Conservation (phyloP, 148 eudicot species). For the Fagopyrum homotropicum region DNA sequence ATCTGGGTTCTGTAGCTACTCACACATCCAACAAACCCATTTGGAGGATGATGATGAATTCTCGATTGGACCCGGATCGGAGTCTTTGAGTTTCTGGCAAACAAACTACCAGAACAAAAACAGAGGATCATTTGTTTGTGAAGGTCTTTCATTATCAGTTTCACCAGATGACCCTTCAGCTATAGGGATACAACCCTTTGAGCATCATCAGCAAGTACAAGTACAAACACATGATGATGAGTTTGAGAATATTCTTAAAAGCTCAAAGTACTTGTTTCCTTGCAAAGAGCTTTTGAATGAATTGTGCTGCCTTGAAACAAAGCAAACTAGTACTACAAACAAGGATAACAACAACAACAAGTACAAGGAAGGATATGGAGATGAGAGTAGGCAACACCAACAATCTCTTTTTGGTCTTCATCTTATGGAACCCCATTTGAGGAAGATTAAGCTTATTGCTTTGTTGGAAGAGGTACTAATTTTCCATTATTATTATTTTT, state of each 20-base stretch:
- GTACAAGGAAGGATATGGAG: slow-evolving; percentile 20
- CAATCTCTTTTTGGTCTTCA: slow-evolving; percentile 43
- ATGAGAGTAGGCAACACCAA: slow-evolving; percentile 23
- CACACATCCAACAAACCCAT: slow-evolving; percentile 5
- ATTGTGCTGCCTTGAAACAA: slow-evolving; percentile 60
- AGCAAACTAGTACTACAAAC: slow-evolving; percentile 24
- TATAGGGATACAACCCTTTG: slow-evolving; percentile 72
- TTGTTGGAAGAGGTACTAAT: slow-evolving; percentile 84
- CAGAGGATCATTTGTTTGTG: slow-evolving; percentile 1
- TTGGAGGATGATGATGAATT: slow-evolving; percentile 20
- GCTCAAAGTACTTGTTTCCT: slow-evolving; percentile 68
- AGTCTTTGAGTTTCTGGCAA: slow-evolving; percentile 1
- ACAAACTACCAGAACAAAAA: background rate
- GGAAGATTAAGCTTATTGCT: slow-evolving; percentile 63
- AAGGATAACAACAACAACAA: slow-evolving; percentile 14
- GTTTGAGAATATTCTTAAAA: slow-evolving; percentile 39
- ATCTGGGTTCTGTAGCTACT: slow-evolving; percentile 8
- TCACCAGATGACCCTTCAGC: slow-evolving; percentile 59
- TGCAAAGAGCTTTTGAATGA: slow-evolving; percentile 79
- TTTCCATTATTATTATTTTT: too few species aligned
- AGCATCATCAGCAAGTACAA: slow-evolving; percentile 22
- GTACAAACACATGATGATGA: slow-evolving; percentile 9
- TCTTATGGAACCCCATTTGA: slow-evolving; percentile 66
- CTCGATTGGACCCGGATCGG: background rate
- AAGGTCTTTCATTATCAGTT: slow-evolving; percentile 88